Base-by-base conservation (phyloP, 352 stramenopile species). In the Thalassiosira allenii region DNA sequence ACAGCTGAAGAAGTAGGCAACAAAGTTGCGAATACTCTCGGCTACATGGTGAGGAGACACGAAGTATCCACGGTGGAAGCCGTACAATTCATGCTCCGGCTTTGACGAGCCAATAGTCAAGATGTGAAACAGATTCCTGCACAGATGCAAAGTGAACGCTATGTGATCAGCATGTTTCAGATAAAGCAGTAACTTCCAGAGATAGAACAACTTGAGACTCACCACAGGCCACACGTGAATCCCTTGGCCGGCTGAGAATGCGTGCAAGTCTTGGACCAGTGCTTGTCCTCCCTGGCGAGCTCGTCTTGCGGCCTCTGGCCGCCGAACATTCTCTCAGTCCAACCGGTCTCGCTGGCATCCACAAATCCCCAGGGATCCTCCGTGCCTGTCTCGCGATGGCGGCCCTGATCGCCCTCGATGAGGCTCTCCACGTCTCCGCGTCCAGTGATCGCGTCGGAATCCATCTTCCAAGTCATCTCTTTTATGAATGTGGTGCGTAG, bases 51-150 rank as follows among this genome's bases (percentile, higher is more conserved):
- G 73, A 3, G 49, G 63, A 51, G 53, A 69, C 6, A 69, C 52
- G 61, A 77, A 57, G 56, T 76, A 75, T 20, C 73, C 73, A 40
- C 56, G 49, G 49, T 76, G 73, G 29, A 81, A 81, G 22, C 73
- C 73, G 58, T 79, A 79, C 20, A 79, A 20, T 30, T 74, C 49
- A 56, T 79, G 70, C n/a, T 81, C 64, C 40, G 32, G 14, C 34
- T 75, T 70, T 23, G 73, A 77, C 6, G 65, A 64, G 20, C 73
- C 73, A 57, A 81, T 76, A 8, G 61, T 81, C 53, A 81, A 53
- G 29, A 81, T 75, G 59, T 81, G 73, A 54, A 81, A 81, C 1
- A 81, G 63, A 32, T 78, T 81, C 69, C n/a, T n/a, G n/a, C n/a
- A n/a, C n/a, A n/a, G n/a, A n/a, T n/a, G n/a, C n/a, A n/a, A n/a